A percentile compares a stretch with the other conserved stretches of the same genome.
These are phyloP conservation scores for Venturia effusa DNA, from an alignment of 2,329 filamentous ascomycete species.

Conservation along the genomic window DNA sequence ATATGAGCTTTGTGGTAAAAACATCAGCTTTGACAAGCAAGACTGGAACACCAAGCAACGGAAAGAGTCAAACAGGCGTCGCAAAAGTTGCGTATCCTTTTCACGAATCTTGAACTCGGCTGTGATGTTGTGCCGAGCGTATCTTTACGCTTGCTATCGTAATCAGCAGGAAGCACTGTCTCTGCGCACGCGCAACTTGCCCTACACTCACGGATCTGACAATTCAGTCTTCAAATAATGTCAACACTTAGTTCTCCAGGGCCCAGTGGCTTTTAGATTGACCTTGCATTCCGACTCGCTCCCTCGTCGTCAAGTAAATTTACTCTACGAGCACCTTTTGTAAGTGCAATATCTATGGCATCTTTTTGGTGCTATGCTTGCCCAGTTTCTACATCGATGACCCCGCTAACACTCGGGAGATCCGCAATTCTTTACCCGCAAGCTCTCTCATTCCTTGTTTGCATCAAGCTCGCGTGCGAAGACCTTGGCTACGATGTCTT, in stretches of 20 bases:
- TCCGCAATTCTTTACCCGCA: not conserved
- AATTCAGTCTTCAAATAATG: not conserved
- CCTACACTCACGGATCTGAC: not conserved
- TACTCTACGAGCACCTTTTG: not conserved
- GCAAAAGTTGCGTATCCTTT: not conserved
- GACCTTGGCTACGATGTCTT: not conserved
- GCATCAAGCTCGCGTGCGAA: not conserved
- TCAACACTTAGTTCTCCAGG: not conserved
- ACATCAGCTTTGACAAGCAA: not conserved
- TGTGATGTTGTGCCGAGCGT: too few relatives aligned
- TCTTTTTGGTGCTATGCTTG: too few relatives aligned
- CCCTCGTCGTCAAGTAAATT: not conserved
- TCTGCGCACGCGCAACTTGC: not conserved
- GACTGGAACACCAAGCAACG: not conserved
- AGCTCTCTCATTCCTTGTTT: not conserved
- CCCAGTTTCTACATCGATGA: too few relatives aligned
- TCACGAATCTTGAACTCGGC: too few relatives aligned
- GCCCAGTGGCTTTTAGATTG: not conserved
- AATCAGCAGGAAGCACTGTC: not conserved
- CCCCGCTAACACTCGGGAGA: not conserved
- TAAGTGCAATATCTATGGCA: not conserved
- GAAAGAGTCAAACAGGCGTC: not conserved
- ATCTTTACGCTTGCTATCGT: too few relatives aligned
- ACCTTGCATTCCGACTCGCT: not conserved
- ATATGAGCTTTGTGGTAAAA: too few relatives aligned